Evolutionary conservation across 169 alveolate species (phyloP).

Genomic region (Blepharisma undulans): DNA sequence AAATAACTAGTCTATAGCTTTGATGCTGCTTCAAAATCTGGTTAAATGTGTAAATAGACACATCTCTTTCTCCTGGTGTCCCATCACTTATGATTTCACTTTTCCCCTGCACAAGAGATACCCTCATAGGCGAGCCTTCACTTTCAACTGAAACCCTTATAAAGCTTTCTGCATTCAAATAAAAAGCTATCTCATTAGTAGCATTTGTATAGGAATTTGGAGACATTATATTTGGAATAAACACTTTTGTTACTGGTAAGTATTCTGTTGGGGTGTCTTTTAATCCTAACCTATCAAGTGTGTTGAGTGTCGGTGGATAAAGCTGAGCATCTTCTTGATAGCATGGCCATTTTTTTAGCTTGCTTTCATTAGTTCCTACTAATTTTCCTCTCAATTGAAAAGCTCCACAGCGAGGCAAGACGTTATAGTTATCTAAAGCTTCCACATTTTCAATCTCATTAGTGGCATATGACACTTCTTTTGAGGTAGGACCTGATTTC

Average conservation of each 20-base stretch:
- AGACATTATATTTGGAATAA: constrained; percentile 1
- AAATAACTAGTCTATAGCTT: neutral
- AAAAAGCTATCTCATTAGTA: neutral
- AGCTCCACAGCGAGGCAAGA: constrained; percentile 7
- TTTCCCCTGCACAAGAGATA: neutral
- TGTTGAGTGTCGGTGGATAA: constrained; percentile 18
- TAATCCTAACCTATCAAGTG: constrained; percentile 30
- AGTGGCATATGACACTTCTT: neutral
- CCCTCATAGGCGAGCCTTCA: neutral
- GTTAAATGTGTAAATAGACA: neutral
- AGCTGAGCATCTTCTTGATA: neutral
- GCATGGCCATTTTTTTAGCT: constrained; percentile 23
- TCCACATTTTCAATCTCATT: neutral
- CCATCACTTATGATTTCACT: neutral
- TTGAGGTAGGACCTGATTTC: constrained; percentile 9
- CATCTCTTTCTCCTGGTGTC: neutral
- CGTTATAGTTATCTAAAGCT: neutral
- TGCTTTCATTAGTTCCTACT: neutral
- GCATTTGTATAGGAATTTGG: neutral
- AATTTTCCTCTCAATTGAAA: constrained; percentile 10
- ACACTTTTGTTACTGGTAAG: neutral
- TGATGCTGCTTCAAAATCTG: neutral
- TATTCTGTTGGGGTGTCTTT: neutral
- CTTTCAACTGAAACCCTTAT: constrained; percentile 26
- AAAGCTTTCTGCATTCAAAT: neutral